Conservation (phyloP, 164 flowering plant genomes). For the Saururus chinensis region DNA sequence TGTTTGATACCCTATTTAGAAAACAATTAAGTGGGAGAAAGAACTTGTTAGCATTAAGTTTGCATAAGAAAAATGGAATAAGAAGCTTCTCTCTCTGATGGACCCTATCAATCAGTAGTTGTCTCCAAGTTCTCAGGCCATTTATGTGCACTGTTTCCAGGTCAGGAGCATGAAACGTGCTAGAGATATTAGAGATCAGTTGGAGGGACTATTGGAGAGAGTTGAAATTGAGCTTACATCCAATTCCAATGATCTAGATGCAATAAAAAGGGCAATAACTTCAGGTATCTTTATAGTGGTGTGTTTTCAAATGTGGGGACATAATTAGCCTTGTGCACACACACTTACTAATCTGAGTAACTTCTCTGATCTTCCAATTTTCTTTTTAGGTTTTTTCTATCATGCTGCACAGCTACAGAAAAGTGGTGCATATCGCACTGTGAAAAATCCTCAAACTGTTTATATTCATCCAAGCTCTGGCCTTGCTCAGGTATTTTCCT, state of each 20-base stretch:
- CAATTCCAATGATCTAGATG: slow-evolving; percentile 53
- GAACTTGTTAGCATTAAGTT: not conserved
- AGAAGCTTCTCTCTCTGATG: too few species aligned
- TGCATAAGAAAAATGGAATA: not conserved
- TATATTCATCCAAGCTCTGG: slow-evolving; percentile 96
- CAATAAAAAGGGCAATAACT: slow-evolving; percentile 74
- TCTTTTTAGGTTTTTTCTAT: slow-evolving; percentile 64
- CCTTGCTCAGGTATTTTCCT: slow-evolving; percentile 49
- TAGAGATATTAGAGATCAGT: slow-evolving; percentile 84
- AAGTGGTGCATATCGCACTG: slow-evolving; percentile 79
- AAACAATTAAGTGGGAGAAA: not conserved
- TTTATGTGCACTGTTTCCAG: slow-evolving; percentile 17
- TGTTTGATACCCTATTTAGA: too few species aligned
- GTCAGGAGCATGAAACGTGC: slow-evolving; percentile 98
- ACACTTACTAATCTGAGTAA: not conserved
- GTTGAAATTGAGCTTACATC: slow-evolving; percentile 78
- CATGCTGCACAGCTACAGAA: slow-evolving; percentile 84
- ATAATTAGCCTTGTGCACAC: not conserved
- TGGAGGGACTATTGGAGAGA: slow-evolving; percentile 89
- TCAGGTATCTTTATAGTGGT: slow-evolving; percentile 34
- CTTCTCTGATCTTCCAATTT: not conserved
- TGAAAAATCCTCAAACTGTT: slow-evolving; percentile 87
- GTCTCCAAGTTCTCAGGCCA: not conserved
- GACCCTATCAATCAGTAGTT: too few species aligned
- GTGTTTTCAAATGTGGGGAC: too few species aligned